These are phyloP conservation scores for Polyplosphaeria fusca DNA, from an alignment of 495 filamentous ascomycete genomes.

Conservation along the genomic window DNA sequence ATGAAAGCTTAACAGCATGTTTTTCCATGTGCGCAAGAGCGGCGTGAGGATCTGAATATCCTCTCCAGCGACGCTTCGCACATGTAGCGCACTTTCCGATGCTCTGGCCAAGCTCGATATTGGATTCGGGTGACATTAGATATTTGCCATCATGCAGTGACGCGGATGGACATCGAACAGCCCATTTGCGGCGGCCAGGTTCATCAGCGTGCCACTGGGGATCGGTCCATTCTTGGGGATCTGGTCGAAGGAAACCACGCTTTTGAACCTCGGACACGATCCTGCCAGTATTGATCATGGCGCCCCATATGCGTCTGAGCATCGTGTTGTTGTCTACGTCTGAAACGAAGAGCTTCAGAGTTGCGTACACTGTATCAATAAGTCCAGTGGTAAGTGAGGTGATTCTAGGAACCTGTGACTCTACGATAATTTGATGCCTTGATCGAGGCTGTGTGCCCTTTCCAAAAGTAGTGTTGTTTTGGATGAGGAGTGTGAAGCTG, in stretches of 20 bases:
- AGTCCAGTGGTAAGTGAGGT: background rate
- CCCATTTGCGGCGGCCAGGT: no score
- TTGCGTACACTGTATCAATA: background rate
- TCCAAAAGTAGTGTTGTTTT: background rate
- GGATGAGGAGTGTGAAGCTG: background rate
- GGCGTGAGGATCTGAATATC: background rate
- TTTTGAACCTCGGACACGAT: background rate
- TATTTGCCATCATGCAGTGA: no score
- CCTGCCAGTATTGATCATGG: constrained; percentile 6
- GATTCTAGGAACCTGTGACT: constrained; percentile 3
- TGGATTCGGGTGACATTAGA: background rate
- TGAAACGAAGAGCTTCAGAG: constrained; percentile 14
- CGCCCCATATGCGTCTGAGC: constrained; percentile 23
- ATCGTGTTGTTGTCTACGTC: constrained; percentile 15
- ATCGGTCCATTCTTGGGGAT: constrained; percentile 9
- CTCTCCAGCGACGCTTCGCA: no score
- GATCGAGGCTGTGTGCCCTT: background rate
- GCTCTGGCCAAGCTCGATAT: background rate
- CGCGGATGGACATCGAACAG: no score
- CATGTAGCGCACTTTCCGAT: constrained; percentile 9
- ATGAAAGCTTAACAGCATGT: constrained; percentile 7
- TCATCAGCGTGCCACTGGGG: background rate
- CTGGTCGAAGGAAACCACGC: background rate
- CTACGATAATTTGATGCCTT: constrained; percentile 9
- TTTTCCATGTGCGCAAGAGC: background rate